These are phyloP conservation scores for Geum urbanum DNA, from an alignment of 306 rosid species.

Conservation along the genomic window DNA sequence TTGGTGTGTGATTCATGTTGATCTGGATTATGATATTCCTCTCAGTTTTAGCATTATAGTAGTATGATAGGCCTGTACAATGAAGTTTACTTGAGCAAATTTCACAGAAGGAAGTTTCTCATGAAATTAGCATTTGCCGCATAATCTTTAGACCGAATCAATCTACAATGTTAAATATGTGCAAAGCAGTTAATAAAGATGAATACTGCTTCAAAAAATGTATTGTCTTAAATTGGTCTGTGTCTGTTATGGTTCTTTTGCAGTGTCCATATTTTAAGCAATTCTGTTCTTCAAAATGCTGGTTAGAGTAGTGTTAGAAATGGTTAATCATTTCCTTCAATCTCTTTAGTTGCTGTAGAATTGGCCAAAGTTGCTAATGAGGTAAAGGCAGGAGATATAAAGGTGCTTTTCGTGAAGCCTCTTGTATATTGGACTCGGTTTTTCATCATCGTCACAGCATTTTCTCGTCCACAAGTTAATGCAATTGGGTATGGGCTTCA, in stretches of 20 bases:
- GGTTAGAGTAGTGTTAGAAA: background rate
- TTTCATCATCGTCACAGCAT: slow-evolving; percentile 83
- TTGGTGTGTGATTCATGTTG: background rate
- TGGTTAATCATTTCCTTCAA: slow-evolving; percentile 12
- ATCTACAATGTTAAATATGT: background rate
- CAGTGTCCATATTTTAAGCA: background rate
- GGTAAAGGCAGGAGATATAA: slow-evolving; percentile 88
- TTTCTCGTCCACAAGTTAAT: slow-evolving; percentile 91
- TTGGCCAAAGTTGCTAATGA: slow-evolving; percentile 87
- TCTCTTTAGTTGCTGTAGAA: slow-evolving; percentile 75
- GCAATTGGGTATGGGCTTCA: slow-evolving; percentile 59
- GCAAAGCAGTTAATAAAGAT: background rate
- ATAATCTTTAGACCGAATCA: background rate
- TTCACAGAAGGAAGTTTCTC: background rate
- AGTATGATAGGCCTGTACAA: background rate
- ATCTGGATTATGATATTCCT: slow-evolving; percentile 2
- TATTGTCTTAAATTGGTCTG: background rate
- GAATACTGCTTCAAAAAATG: background rate
- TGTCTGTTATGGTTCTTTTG: background rate
- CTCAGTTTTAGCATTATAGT: background rate
- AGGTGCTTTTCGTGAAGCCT: slow-evolving; percentile 93
- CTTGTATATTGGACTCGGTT: slow-evolving; percentile 94
- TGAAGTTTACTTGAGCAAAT: background rate
- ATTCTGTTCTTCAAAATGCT: background rate
- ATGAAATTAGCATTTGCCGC: background rate